Base-by-base conservation (phyloP, 2,329 filamentous ascomycete genomes). In the Colletotrichum cuscutae region DNA sequence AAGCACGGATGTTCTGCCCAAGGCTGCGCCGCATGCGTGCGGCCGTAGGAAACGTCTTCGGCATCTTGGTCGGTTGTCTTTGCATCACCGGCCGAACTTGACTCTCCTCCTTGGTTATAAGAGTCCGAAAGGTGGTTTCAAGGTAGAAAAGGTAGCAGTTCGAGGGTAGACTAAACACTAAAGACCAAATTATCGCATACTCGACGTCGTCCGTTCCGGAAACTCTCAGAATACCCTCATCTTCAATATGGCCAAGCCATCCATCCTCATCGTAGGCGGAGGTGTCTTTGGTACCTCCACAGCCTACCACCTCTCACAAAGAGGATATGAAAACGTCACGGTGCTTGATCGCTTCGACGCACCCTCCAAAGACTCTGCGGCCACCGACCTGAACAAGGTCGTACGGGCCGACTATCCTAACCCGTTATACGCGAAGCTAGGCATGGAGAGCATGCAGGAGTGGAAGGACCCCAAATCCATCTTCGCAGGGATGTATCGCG, bases 241-340 rank as follows among this genome's bases (percentile, higher is more conserved):
- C 11, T 12, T 4, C 65, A 61, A 35, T 15, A 75, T 69, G 58
- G 57, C 37, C 13, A 70, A 74, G 42, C 72, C 74, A 81, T 79
- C 77, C 79, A 76, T 81, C 37, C 77, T 79, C 35, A 77, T 78
- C 46, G 73, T 78, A 7, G 77, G 77, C 46, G 77, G 75, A 4
- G 79, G 79, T 19, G 76, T 77, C 62, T 82, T 84, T 42, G 82
- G 82, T 3, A 78, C 82, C 4, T 80, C 80, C 22, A 83, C 82
- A 2, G 82, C 79, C 3, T 75, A 78, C 46, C 78, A 81, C 59
- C 77, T 81, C 11, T 71, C 68, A 46, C 66, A 61, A 3, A 65
- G 75, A 11, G 75, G 75, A 24, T 77, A 76, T 59, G 60, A 59
- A 13, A 61, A 61, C 15, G 75, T 79, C 24, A 79, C 75, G 2